Evolutionary conservation across 352 stramenopile species (phyloP).

Genomic region (Elongisporangium anandrum): DNA sequence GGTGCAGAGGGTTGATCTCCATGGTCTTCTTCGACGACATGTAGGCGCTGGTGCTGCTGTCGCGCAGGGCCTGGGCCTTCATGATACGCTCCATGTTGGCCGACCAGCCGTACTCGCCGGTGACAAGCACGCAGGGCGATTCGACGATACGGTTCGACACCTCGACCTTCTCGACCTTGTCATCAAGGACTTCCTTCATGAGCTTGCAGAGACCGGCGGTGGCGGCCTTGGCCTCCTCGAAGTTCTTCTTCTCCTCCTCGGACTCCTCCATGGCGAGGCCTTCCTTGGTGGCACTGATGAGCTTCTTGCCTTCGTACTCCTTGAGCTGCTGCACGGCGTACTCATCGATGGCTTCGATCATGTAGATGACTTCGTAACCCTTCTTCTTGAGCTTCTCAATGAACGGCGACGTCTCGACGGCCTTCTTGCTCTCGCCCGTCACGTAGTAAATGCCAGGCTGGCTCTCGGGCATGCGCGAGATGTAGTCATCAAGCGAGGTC

Average conservation of each 20-base stretch:
- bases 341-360: conserved; percentile 99
- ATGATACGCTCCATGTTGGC: conserved; percentile 99
- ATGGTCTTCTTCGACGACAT: conserved; percentile 99
- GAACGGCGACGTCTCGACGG: conserved; percentile 99
- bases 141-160: conserved; percentile 99
- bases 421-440: conserved; percentile 98
- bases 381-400: conserved; percentile 99
- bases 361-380: conserved; percentile 99
- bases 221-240: conserved; percentile 98
- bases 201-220: conserved; percentile 98
- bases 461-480: conserved; percentile 94
- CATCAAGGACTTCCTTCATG: conserved; percentile 99
- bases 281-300: conserved; percentile 98
- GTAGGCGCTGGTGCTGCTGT: conserved; percentile 96
- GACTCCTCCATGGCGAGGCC: conserved; percentile 95
- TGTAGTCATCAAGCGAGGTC: conserved; percentile 98
- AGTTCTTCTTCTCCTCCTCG: conserved; percentile 98
- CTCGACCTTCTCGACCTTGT: conserved; percentile 99
- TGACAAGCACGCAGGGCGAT: conserved; percentile 98
- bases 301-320: conserved; percentile 99
- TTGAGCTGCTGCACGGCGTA: conserved; percentile 99
- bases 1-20: conserved; percentile 99
- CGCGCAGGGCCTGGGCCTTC: conserved; percentile 99
- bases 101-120: conserved; percentile 99
- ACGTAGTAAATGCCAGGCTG: conserved; percentile 99